A percentile compares a stretch with the other conserved stretches of the same genome.
Evolutionary conservation across 148 eudicot genomes (phyloP).

Genomic region (Rhododendron ferrugineum): DNA sequence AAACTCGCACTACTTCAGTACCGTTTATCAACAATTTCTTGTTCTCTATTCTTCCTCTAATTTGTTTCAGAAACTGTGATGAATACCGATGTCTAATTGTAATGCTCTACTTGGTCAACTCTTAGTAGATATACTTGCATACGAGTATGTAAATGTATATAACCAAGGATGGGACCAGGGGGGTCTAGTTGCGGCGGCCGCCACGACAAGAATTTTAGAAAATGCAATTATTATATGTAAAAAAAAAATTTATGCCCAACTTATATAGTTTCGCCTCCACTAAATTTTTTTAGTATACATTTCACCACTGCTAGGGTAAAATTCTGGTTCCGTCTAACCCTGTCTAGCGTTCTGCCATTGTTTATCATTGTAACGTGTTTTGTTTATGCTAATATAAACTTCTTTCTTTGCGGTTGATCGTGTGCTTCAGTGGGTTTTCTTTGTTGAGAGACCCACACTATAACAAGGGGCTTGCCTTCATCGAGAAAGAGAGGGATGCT

Average conservation of each 20-base stretch:
- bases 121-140: background rate
- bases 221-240: no score
- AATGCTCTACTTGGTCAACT: background rate
- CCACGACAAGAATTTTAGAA: no score
- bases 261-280: no score
- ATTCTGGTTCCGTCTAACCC: no score
- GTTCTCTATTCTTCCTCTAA: background rate
- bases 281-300: no score
- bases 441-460: constrained; percentile 80
- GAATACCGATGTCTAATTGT: background rate
- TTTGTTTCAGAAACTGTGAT: background rate
- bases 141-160: background rate
- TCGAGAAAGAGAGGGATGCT: constrained; percentile 79
- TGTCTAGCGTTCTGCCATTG: background rate
- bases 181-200: no score
- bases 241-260: no score
- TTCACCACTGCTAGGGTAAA: no score
- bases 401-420: background rate
- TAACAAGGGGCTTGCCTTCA: constrained; percentile 86
- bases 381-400: background rate
- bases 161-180: no score
- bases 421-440: constrained; percentile 27
- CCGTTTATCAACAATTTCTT: background rate
- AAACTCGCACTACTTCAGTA: background rate
- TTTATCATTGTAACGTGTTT: background rate